Evolutionary conservation across 352 stramenopile genomes (phyloP).

Genomic region (Hyaloperonospora brassicae): DNA sequence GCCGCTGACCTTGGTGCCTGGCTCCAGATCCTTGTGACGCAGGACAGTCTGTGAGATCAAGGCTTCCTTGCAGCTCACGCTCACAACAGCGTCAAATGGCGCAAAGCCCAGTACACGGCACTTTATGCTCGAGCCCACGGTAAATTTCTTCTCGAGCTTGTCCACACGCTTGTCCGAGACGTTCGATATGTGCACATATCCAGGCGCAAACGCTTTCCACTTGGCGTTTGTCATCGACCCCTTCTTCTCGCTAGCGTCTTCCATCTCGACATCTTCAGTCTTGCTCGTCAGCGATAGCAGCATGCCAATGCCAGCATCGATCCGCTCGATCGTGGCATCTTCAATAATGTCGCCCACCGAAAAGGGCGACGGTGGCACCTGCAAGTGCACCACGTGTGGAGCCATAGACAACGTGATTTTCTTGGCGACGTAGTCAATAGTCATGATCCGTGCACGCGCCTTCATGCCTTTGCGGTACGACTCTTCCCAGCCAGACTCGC

Average conservation of each 20-base stretch:
- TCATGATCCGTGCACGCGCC: conserved; percentile 78
- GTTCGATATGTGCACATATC: conserved; percentile 88
- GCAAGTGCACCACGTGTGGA: conserved; percentile 80
- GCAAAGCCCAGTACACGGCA: conserved; percentile 79
- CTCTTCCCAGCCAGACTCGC: conserved; percentile 63
- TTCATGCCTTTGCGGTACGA: conserved; percentile 78
- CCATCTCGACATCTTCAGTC: conserved; percentile 44
- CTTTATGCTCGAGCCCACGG: conserved; percentile 45
- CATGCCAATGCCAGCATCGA: conserved; percentile 83
- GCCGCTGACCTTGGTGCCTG: conserved; percentile 63
- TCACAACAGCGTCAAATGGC: conserved; percentile 82
- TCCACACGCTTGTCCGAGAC: conserved; percentile 69
- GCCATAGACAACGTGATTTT: conserved; percentile 79
- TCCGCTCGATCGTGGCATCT: conserved; percentile 61
- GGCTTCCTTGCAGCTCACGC: conserved; percentile 72
- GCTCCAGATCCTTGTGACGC: conserved; percentile 67
- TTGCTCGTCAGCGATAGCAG: conserved; percentile 63
- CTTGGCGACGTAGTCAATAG: conserved; percentile 67
- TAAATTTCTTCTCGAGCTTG: conserved; percentile 85
- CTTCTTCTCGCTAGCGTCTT: conserved; percentile 29
- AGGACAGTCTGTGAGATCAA: conserved; percentile 70
- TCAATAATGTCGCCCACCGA: conserved; percentile 71
- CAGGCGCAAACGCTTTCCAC: conserved; percentile 75
- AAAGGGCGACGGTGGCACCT: conserved; percentile 41
- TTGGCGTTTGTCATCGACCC: conserved; percentile 34